Percentiles rank a stretch among this genome's conserved stretches.
Conservation (phyloP, 2,329 filamentous ascomycete genomes). For the Aspergillus sp. region DNA sequence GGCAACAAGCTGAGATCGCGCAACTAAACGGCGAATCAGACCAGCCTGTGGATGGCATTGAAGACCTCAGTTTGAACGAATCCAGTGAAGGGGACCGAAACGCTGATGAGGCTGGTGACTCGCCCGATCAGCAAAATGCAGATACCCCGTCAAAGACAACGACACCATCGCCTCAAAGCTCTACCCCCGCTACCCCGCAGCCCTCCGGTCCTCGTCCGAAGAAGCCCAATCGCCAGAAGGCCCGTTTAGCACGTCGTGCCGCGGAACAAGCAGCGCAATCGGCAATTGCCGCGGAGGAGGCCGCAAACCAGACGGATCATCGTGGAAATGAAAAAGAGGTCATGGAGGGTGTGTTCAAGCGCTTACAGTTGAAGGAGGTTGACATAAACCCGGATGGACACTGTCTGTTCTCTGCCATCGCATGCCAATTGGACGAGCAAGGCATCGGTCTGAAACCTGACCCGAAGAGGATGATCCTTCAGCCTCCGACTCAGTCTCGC, state of each 20-base stretch:
- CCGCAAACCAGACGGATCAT: slow-evolving; percentile 70
- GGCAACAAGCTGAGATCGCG: slow-evolving; percentile 55
- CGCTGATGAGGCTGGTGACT: slow-evolving; percentile 3
- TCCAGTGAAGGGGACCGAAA: slow-evolving; percentile 13
- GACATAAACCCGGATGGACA: slow-evolving; percentile 89
- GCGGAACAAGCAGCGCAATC: slow-evolving; percentile 76
- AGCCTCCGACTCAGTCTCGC: slow-evolving; percentile 33
- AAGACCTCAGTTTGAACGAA: slow-evolving; percentile 37
- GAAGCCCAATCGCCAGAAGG: slow-evolving; percentile 90
- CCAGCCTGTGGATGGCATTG: slow-evolving; percentile 31
- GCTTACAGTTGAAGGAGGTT: slow-evolving; percentile 68
- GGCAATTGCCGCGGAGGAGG: slow-evolving; percentile 72
- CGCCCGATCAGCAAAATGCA: slow-evolving; percentile 6
- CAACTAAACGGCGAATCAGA: slow-evolving; percentile 41
- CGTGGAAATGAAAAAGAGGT: slow-evolving; percentile 68
- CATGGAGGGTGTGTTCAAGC: slow-evolving; percentile 69
- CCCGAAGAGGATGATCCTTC: slow-evolving; percentile 36
- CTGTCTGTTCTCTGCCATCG: slow-evolving; percentile 89
- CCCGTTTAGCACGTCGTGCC: slow-evolving; percentile 82
- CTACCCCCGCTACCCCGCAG: slow-evolving; percentile 15
- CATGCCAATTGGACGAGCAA: slow-evolving; percentile 71
- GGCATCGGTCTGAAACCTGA: slow-evolving; percentile 42
- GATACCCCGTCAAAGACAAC: slow-evolving; percentile 6
- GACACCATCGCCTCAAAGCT: slow-evolving; percentile 15
- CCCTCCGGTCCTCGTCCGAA: slow-evolving; percentile 45